A percentile compares a stretch with the other conserved stretches of the same genome.
Evolutionary conservation across 2,329 filamentous ascomycete genomes (phyloP).

Genomic region (Phyllosticta capitalensis): DNA sequence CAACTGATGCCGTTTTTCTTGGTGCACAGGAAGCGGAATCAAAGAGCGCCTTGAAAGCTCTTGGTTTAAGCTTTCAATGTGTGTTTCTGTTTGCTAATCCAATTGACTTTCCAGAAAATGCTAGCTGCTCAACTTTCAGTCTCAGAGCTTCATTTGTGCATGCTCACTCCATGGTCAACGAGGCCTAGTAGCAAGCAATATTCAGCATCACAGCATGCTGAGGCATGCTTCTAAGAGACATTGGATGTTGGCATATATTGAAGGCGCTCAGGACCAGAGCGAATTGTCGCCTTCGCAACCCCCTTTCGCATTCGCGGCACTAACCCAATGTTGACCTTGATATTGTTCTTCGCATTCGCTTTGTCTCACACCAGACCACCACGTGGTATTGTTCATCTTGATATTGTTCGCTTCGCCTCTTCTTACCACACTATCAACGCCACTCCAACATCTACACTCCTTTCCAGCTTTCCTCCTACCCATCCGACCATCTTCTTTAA

Average conservation of each 20-base stretch:
- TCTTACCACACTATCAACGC: not conserved
- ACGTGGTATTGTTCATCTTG: not conserved
- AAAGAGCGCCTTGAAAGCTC: not conserved
- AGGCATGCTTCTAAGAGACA: not conserved
- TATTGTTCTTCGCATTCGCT: conserved; percentile 3
- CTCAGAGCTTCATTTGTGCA: not conserved
- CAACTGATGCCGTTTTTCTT: too few relatives aligned
- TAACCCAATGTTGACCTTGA: not conserved
- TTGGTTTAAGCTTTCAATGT: not conserved
- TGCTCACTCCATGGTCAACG: not conserved
- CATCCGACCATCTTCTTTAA: not conserved
- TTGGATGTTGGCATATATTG: not conserved
- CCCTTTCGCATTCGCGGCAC: not conserved
- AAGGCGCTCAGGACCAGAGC: not conserved
- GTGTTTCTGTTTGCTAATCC: not conserved
- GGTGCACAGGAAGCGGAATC: too few relatives aligned
- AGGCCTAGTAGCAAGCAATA: not conserved
- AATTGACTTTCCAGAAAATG: not conserved
- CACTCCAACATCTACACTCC: not conserved
- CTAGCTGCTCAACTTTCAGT: not conserved
- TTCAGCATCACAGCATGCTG: not conserved
- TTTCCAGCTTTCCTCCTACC: not conserved
- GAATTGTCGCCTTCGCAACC: not conserved
- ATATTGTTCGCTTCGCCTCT: not conserved
- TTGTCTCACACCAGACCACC: conserved; percentile 1